Base-by-base conservation (phyloP, 495 filamentous ascomycete species). In the Trichoderma orchidacearum region DNA sequence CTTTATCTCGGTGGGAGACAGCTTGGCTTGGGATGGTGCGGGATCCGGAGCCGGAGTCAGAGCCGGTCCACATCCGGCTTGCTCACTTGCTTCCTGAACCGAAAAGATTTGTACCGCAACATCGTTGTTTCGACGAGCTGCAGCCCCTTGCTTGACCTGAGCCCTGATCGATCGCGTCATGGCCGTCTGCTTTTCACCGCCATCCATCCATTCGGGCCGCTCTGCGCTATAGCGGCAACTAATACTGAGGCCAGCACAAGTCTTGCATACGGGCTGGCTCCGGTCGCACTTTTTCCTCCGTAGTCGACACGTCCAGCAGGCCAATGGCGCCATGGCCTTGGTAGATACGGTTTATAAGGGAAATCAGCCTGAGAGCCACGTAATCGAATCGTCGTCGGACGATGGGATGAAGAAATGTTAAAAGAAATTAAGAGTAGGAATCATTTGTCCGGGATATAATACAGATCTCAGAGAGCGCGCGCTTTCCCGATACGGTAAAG, bases 211-310 rank as follows among this genome's bases (percentile, higher is more conserved):
- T n/a, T 61, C 54, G 25, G 70, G 70, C 28, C 59, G 67, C 17
- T 60, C 35, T 15, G 60, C 65, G 56, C 66, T 65, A 8, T 63
- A 65, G 48, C 64, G 60, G 51, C 70, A 72, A 17, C 58, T 57
- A 12, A 73, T 72, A 34, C 50, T 54, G 28, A 71, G 59, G 34
- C 61, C 58, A 53, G 53, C 38, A 51, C 70, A 72, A 45, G 58
- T 61, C 12, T 58, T 52, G 35, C 70, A 73, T 18, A 38, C 35
- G 15, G 67, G 70, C 3, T 32, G 58, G 12, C 53, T 50, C 59
- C 71, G 65, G 54, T 72, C 66, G 54, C 70, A 73, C 56, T 71
- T 73, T 58, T 72, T 72, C 55, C 67, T 66, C 21, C 70, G 62
- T 8, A 73, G 58, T 15, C 70, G 70, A 51, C 70, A 73, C 21